A percentile compares a stretch with the other conserved stretches of the same genome.
phyloP scores from a whole-genome alignment of 148 eudicot species.

The Vaccinium macrocarpon region DNA sequence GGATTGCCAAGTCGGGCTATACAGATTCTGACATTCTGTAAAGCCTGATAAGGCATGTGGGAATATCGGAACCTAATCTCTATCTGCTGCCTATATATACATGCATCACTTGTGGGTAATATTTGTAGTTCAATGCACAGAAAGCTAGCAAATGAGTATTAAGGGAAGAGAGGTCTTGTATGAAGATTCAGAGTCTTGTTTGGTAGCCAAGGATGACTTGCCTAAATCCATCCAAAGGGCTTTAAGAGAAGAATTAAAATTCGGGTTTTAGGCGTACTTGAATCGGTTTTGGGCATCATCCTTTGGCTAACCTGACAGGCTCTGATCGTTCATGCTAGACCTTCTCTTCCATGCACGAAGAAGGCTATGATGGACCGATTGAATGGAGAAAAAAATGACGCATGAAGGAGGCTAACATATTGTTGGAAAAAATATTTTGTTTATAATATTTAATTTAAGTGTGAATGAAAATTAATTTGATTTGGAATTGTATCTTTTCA shows the following conservation, averaged over 20 bases:
- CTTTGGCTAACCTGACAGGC: background rate
- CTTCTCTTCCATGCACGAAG: slow-evolving; percentile 1
- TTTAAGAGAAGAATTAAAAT: background rate
- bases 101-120: background rate
- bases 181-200: slow-evolving; percentile 20
- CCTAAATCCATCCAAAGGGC: background rate
- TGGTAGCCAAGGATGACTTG: slow-evolving; percentile 7
- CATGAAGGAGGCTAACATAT: background rate
- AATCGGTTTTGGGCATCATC: background rate
- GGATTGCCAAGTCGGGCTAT: background rate
- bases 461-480: no score
- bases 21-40: background rate
- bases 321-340: slow-evolving; percentile 23
- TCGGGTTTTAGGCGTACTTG: background rate
- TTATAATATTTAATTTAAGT: no score
- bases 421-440: no score
- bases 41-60: background rate
- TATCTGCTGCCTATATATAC: slow-evolving; percentile 17
- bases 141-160: background rate
- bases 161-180: slow-evolving; percentile 20
- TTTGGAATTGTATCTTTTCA: no score
- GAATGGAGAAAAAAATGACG: no score
- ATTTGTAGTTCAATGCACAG: background rate
- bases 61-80: slow-evolving; percentile 10
- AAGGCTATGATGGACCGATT: background rate